Conservation (phyloP, 176 grass and related monocot species). For the Musa acuminata region DNA sequence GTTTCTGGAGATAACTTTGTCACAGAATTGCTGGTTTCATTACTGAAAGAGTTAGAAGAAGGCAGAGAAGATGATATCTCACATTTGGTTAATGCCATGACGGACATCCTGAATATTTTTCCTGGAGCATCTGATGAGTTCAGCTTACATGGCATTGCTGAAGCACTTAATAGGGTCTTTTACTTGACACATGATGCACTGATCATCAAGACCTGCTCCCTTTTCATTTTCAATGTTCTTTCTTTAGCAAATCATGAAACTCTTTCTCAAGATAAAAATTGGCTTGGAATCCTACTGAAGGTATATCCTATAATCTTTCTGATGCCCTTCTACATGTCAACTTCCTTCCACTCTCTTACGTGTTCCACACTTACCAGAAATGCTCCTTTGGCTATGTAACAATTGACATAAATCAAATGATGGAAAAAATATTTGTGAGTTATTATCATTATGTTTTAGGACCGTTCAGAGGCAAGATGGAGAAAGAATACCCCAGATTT, state of each 20-base stretch:
- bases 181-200: constrained; percentile 29
- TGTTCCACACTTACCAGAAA: neutral
- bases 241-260: constrained; percentile 38
- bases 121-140: constrained; percentile 51
- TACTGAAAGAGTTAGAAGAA: constrained; percentile 45
- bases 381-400: neutral
- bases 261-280: constrained; percentile 41
- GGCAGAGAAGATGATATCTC: constrained; percentile 43
- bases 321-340: constrained; percentile 1
- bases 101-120: constrained; percentile 50
- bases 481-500: too few relatives aligned
- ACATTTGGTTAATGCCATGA: constrained; percentile 46
- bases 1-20: constrained; percentile 50
- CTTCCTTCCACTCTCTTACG: constrained; percentile 3
- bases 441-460: too few relatives aligned
- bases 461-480: too few relatives aligned
- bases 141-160: constrained; percentile 48
- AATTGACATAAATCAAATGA: neutral
- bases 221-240: constrained; percentile 67
- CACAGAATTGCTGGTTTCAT: constrained; percentile 40
- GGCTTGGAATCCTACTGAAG: constrained; percentile 64
- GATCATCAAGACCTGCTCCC: constrained; percentile 37
- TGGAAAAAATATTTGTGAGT: constrained; percentile 10
- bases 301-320: constrained; percentile 34
- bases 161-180: constrained; percentile 35